Base-by-base conservation (phyloP, 345 rosid species). In the Firmiana major region DNA sequence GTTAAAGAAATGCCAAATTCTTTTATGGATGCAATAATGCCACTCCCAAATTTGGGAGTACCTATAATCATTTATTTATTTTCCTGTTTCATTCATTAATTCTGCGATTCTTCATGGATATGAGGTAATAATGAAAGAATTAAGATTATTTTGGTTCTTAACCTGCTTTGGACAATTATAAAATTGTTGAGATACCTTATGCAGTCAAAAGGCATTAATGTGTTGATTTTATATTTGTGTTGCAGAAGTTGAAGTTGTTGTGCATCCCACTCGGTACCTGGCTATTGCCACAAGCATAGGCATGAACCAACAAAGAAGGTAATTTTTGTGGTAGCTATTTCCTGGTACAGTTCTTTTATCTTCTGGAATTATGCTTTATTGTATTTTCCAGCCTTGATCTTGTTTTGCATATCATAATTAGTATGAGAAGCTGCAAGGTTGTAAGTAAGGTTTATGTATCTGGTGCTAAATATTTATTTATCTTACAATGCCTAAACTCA, bases 221-320 rank as follows among this genome's bases (percentile, higher is more conserved):
- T 19, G 7, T 46, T 46, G 19, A 46, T 49, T n/a, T n/a, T n/a
- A n/a, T n/a, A n/a, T n/a, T n/a, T 53, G 58, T 63, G 9, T 75
- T 64, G 63, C 62, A 76, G 79, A 40, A 64, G 63, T 64, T 31
- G 79, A 76, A 64, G 73, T 77, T n/a, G 65, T 86, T 65, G 83
- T 87, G 5, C 76, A 49, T 13, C 77, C 83, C 13, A 31, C 82
- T 65, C 85, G 89, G 2, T 87, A 31, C 85, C 73, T 89, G 85
- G 74, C 87, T 78, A 86, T 89, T 73, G 90, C 86, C 13, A 86
- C 92, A 7, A 89, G 90, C n/a, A 90, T 90, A 75, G 92, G 92
- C 21, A 81, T 89, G 87, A 89, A 87, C 80, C 92, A 89, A 79
- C 92, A 89, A 75, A 84, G 92, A 76, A 87, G 89, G 92, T 89